Evolutionary conservation across 2,329 filamentous ascomycete genomes (phyloP).

Genomic region (Aspergillus sp.): DNA sequence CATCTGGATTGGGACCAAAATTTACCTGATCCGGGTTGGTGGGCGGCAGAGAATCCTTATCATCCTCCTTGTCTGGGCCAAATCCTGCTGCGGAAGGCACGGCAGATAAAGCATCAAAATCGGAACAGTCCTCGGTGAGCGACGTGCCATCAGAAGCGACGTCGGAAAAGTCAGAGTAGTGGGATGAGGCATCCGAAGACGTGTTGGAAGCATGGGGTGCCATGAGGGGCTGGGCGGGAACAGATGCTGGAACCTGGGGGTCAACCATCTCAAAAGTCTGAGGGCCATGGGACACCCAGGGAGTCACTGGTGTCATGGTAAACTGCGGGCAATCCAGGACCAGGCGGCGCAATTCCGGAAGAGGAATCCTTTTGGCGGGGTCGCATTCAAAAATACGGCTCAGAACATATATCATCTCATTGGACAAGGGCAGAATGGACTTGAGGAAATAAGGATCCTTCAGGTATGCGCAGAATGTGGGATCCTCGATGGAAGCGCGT

Average conservation of each 20-base stretch:
- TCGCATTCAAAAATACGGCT: constrained; percentile 80
- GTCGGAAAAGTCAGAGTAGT: constrained; percentile 31
- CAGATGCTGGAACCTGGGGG: constrained; percentile 28
- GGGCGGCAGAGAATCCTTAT: too few species aligned
- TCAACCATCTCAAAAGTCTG: constrained; percentile 29
- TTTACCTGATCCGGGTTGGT: too few species aligned
- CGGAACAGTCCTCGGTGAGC: constrained; percentile 31
- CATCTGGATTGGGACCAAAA: constrained; percentile 1
- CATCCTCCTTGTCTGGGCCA: constrained; percentile 14
- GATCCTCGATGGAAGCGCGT: constrained; percentile 84
- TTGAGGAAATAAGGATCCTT: constrained; percentile 80
- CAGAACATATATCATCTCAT: constrained; percentile 82
- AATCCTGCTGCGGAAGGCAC: constrained; percentile 28
- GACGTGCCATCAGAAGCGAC: constrained; percentile 34
- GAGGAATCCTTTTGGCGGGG: constrained; percentile 71
- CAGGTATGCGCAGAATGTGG: constrained; percentile 85
- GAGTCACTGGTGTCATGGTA: constrained; percentile 42
- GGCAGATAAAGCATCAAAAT: constrained; percentile 26
- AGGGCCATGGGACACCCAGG: constrained; percentile 28
- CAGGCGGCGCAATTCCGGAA: constrained; percentile 67
- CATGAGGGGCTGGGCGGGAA: constrained; percentile 24
- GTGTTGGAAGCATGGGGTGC: constrained; percentile 30
- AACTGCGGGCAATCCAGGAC: constrained; percentile 71
- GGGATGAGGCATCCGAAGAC: constrained; percentile 27
- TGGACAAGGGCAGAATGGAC: constrained; percentile 82